Base-by-base conservation (phyloP, 129 eudicot genomes). In the Artemisia tridentata region DNA sequence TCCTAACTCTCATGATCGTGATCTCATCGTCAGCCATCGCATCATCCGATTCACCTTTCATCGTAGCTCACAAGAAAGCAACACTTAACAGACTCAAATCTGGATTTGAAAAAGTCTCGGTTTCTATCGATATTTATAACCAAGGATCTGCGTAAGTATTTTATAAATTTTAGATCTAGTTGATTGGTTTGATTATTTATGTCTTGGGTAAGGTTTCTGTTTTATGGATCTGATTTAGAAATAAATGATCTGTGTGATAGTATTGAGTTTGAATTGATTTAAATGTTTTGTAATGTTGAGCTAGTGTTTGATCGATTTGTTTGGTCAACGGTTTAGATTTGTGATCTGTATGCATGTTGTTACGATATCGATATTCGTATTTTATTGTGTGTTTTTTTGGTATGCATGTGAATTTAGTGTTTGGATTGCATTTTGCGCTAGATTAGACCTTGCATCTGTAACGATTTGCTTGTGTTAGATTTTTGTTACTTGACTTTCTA, bases 1-100 rank as follows among this genome's bases (percentile, higher is more conserved):
- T 71, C 4, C 10, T 57, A 43, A 12, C 43, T 7, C 15, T 38
- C 41, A 15, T 71, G 14, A 58, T 29, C 23, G 5, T 70, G 53
- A 34, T 70, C 12, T 46, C 76, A 23, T 59, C 76, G 5, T 45
- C 68, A 47, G 76, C 18, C 8, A 23, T 23, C 34, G 68, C 59
- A 5, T 23, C 67, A 14, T 55, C 84, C 0, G 86, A 68, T 4
- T 48, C 91, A 3, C 91, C 89, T 0, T 88, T 88, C 84, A 81
- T 88, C 20, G 82, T 88, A 27, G 91, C 89, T 7, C 96, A 88
- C 78, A 88, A 88, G 79, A 85, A 84, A 72, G 88, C 79, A 27
- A 51, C 85, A 10, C 78, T 72, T 67, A 53, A 52, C 11, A 73
- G 64, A 77, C 82, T 83, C 79, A 83, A 78, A 53, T 51, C 81